phyloP scores from a whole-genome alignment of 2,329 filamentous ascomycete species.

The Penicillium capsulatum region DNA sequence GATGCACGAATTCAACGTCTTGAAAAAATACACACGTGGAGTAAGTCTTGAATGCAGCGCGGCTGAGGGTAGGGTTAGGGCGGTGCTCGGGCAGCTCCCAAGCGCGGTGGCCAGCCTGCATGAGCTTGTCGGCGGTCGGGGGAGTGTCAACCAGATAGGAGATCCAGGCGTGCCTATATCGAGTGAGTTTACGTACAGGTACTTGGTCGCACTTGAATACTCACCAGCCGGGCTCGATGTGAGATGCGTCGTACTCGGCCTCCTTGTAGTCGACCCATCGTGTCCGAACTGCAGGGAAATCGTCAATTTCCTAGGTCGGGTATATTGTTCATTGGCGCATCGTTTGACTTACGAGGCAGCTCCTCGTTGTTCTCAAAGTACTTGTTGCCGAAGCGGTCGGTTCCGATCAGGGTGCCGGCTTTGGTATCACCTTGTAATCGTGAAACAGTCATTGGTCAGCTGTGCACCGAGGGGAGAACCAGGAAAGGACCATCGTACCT shows the following conservation, averaged over 20 bases:
- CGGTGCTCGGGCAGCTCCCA: slow-evolving; percentile 75
- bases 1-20: not conserved
- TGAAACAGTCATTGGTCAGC: slow-evolving; percentile 21
- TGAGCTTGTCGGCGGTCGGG: slow-evolving; percentile 68
- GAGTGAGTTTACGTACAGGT: not conserved
- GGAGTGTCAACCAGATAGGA: slow-evolving; percentile 88
- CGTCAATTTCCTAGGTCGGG: too few relatives aligned
- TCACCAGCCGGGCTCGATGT: slow-evolving; percentile 88
- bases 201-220: not conserved
- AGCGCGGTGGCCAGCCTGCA: slow-evolving; percentile 61
- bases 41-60: slow-evolving; percentile 86
- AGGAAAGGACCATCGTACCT: slow-evolving; percentile 29
- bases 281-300: slow-evolving; percentile 65
- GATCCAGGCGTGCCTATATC: slow-evolving; percentile 82
- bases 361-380: slow-evolving; percentile 95
- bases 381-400: slow-evolving; percentile 93
- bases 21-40: slow-evolving; percentile 69
- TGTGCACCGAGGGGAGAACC: slow-evolving; percentile 3
- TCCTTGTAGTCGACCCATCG: slow-evolving; percentile 97
- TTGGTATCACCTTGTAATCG: slow-evolving; percentile 83
- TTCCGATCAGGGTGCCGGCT: slow-evolving; percentile 76
- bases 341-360: slow-evolving; percentile 68
- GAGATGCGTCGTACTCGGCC: slow-evolving; percentile 59
- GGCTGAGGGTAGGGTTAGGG: slow-evolving; percentile 69
- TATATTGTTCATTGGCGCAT: too few relatives aligned